These are phyloP conservation scores for Rugonectria rugulosa DNA, from an alignment of 2,329 filamentous ascomycete species.

Conservation along the genomic window DNA sequence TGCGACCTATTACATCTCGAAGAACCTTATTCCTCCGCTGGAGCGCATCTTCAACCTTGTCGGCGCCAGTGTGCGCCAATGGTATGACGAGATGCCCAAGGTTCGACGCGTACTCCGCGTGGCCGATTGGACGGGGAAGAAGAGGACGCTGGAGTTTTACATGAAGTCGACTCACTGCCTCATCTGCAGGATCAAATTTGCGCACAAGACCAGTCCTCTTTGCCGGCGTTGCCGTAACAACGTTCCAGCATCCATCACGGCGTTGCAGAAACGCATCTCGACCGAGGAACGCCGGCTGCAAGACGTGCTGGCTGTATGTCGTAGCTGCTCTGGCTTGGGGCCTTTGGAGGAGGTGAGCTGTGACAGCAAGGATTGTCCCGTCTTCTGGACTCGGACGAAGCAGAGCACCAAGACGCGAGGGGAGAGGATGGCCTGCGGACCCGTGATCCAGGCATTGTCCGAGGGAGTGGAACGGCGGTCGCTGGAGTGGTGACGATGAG, in stretches of 20 bases:
- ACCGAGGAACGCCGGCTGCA: conserved; percentile 68
- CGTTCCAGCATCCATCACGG: conserved; percentile 67
- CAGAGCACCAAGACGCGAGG: conserved; percentile 58
- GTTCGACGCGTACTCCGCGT: conserved; percentile 70
- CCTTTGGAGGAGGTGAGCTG: conserved; percentile 82
- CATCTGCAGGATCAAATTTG: conserved; percentile 63
- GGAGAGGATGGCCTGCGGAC: conserved; percentile 45
- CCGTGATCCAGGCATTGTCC: conserved; percentile 44
- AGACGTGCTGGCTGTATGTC: conserved; percentile 76
- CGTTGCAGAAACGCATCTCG: conserved; percentile 68
- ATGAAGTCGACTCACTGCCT: conserved; percentile 83
- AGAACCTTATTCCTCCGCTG: conserved; percentile 93
- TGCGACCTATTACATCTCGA: conserved; percentile 95
- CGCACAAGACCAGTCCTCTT: conserved; percentile 49
- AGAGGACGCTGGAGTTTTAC: conserved; percentile 91
- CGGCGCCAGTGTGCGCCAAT: conserved; percentile 86
- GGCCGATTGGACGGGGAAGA: conserved; percentile 48
- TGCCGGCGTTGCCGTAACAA: conserved; percentile 65
- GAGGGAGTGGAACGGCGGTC: conserved; percentile 37
- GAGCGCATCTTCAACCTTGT: conserved; percentile 97
- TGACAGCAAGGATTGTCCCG: conserved; percentile 90
- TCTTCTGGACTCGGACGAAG: conserved; percentile 82
- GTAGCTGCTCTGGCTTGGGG: conserved; percentile 77
- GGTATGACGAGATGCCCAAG: conserved; percentile 98
- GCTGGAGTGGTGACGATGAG: conserved; percentile 45